Evolutionary conservation across 768 basidiomycete species (phyloP).

Genomic region (Leccinum broughii): DNA sequence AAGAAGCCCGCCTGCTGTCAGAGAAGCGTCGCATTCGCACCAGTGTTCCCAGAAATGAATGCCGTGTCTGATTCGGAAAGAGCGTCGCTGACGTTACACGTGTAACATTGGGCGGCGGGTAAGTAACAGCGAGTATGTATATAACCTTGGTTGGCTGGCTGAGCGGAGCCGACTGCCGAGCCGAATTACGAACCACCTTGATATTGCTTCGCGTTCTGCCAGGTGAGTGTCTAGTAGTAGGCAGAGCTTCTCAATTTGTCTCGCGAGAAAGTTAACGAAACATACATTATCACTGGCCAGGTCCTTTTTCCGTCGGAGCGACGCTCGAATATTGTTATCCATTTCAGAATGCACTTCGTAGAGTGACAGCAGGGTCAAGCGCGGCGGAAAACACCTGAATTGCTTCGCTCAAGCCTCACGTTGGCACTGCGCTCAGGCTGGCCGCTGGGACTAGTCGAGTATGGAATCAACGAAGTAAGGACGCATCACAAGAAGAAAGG

Average conservation of each 20-base stretch:
- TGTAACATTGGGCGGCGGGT: constrained; percentile 26
- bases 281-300: not conserved
- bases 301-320: not conserved
- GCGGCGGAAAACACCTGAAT: not conserved
- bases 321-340: constrained; percentile 1
- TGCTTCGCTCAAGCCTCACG: not conserved
- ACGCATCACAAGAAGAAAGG: not conserved
- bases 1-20: not conserved
- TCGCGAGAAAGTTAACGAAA: constrained; percentile 1
- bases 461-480: constrained; percentile 14
- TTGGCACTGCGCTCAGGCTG: not conserved
- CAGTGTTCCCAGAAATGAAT: not conserved
- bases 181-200: not conserved
- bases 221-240: not conserved
- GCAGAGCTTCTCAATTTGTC: constrained; percentile 1
- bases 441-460: not conserved
- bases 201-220: constrained; percentile 2
- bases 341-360: constrained; percentile 8
- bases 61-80: constrained; percentile 1
- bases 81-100: constrained; percentile 29
- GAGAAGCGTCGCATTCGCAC: constrained; percentile 1
- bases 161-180: constrained; percentile 14
- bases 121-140: not conserved
- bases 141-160: not conserved
- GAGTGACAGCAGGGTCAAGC: constrained; percentile 3